Conservation (phyloP, 257 asterid species). For the Salvia miltiorrhiza region DNA sequence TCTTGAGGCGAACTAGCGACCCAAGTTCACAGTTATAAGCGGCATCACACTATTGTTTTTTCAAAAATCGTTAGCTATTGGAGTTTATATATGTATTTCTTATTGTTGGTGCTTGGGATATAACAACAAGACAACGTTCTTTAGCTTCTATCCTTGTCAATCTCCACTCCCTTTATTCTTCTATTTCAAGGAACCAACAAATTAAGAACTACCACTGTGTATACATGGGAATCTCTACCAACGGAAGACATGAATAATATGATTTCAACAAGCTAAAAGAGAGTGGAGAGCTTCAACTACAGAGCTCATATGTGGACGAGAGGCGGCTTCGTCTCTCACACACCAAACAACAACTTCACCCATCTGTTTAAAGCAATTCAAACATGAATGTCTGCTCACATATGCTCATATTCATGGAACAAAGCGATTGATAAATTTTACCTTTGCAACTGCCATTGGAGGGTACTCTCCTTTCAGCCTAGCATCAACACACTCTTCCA, state of each 20-base stretch:
- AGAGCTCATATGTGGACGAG: conserved; percentile 39
- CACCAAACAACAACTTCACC: conserved; percentile 46
- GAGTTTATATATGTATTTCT: too few relatives aligned
- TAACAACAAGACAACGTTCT: too few relatives aligned
- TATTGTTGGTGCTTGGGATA: too few relatives aligned
- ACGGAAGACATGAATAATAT: too few relatives aligned
- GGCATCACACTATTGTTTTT: too few relatives aligned
- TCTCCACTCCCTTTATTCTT: not conserved
- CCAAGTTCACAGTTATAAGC: too few relatives aligned
- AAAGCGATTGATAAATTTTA: not conserved
- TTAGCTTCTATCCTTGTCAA: too few relatives aligned
- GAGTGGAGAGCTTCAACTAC: conserved; percentile 43
- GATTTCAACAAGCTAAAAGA: conserved; percentile 16
- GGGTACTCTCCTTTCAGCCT: conserved; percentile 42
- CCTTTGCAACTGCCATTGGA: conserved; percentile 53
- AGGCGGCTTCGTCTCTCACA: conserved; percentile 39
- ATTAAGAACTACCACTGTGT: too few relatives aligned
- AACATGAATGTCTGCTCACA: not conserved
- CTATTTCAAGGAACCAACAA: too few relatives aligned
- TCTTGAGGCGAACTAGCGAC: too few relatives aligned
- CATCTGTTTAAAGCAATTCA: conserved; percentile 30
- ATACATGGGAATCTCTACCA: too few relatives aligned
- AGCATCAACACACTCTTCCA: conserved; percentile 43
- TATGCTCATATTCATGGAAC: conserved; percentile 6
- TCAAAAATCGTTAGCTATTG: too few relatives aligned